Evolutionary conservation across 2,329 filamentous ascomycete species (phyloP).

Genomic region (Diaporthe destruens): DNA sequence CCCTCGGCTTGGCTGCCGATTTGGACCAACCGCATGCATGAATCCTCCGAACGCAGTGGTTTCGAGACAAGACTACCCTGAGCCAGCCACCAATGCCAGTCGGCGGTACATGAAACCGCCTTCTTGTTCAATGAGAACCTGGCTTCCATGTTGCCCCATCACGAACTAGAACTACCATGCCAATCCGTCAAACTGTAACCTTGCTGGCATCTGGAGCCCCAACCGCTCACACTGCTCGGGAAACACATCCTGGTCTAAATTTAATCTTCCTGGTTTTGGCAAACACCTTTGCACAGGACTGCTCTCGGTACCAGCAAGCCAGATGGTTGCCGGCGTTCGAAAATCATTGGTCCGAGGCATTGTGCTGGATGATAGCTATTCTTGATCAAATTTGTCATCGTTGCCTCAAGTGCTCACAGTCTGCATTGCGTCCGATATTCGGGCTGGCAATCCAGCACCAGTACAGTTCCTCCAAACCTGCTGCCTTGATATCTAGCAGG

Average conservation of each 20-base stretch:
- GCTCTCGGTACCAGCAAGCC: neutral
- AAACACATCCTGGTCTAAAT: slow-evolving; percentile 1
- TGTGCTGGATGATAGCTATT: neutral
- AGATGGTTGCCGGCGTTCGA: neutral
- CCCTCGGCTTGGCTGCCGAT: slow-evolving; percentile 10
- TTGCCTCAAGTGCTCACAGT: too few relatives aligned
- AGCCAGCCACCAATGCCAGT: slow-evolving; percentile 16
- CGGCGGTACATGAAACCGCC: neutral
- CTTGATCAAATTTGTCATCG: neutral
- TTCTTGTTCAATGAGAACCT: neutral
- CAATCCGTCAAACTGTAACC: slow-evolving; percentile 1
- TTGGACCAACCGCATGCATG: neutral
- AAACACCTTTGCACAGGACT: neutral
- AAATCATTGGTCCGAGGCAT: neutral
- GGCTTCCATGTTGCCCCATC: slow-evolving; percentile 11
- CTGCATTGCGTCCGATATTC: neutral
- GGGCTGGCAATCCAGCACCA: neutral
- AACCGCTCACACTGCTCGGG: neutral
- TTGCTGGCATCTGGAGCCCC: neutral
- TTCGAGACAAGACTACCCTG: slow-evolving; percentile 16
- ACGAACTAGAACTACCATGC: slow-evolving; percentile 2
- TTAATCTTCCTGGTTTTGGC: neutral
- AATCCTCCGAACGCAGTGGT: slow-evolving; percentile 11
- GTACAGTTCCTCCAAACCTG: too few relatives aligned
- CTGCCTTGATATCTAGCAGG: neutral